phyloP scores from a whole-genome alignment of 306 rosid genomes.

The Cotoneaster glaucophyllus region DNA sequence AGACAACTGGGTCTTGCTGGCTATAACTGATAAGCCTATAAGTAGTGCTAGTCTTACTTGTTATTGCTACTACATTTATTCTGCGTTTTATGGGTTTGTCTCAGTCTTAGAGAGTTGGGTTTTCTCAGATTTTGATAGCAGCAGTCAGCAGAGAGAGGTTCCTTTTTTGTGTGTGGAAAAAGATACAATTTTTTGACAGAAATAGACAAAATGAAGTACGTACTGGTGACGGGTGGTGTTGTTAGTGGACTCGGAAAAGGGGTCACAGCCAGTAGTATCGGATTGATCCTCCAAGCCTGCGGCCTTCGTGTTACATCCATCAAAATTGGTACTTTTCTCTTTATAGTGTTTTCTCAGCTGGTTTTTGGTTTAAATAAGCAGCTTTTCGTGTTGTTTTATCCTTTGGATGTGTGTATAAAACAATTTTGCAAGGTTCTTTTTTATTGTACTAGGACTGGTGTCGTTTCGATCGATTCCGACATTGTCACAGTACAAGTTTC shows the following conservation, averaged over 20 bases:
- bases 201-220: constrained; percentile 60
- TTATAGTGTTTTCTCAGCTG: not conserved
- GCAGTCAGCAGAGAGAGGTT: constrained; percentile 25
- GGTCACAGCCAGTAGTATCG: constrained; percentile 85
- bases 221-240: constrained; percentile 91
- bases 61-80: constrained; percentile 6
- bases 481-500: not conserved
- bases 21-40: not conserved
- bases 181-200: not conserved
- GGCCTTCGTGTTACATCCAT: constrained; percentile 85
- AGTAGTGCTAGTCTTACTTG: constrained; percentile 11
- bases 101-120: constrained; percentile 26
- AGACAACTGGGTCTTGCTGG: constrained; percentile 33
- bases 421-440: not conserved
- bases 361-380: not conserved
- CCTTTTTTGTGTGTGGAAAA: not conserved
- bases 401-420: not conserved
- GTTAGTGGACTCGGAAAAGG: constrained; percentile 95
- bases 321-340: constrained; percentile 60
- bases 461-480: not conserved
- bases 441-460: not conserved
- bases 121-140: constrained; percentile 36
- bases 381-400: not conserved
- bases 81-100: constrained; percentile 1
- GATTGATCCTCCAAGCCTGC: constrained; percentile 70